phyloP scores from a whole-genome alignment of 1,284 basidiomycete genomes.

The Takashimella koratensis region DNA sequence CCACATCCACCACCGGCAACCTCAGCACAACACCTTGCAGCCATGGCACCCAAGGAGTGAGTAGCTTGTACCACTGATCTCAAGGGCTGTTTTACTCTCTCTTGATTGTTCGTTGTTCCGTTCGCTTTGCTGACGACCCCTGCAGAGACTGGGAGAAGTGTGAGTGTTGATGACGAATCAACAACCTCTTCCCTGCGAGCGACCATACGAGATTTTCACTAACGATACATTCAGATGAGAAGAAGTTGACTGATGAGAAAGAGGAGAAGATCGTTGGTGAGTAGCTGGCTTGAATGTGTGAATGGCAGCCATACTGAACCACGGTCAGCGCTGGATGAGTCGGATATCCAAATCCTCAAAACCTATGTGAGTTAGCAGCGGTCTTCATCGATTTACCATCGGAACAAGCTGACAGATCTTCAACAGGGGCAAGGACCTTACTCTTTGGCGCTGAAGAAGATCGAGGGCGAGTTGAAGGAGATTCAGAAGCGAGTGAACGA shows the following conservation, averaged over 20 bases:
- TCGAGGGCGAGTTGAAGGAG: constrained; percentile 90
- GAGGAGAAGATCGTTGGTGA: constrained; percentile 88
- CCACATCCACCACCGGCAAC: too few species aligned
- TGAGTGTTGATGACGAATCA: constrained; percentile 49
- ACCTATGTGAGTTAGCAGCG: constrained; percentile 71
- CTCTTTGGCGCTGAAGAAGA: constrained; percentile 79
- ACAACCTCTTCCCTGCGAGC: neutral
- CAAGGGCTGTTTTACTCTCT: too few species aligned
- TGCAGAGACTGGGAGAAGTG: constrained; percentile 95
- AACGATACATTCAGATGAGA: constrained; percentile 56
- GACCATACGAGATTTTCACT: neutral
- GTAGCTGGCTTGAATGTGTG: too few species aligned
- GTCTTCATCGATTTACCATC: neutral
- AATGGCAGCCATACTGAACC: too few species aligned
- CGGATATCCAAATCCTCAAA: constrained; percentile 98
- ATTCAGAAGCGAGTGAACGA: constrained; percentile 97
- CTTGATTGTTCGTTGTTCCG: too few species aligned
- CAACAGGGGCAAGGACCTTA: constrained; percentile 95
- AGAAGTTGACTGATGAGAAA: constrained; percentile 73
- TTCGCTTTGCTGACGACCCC: too few species aligned
- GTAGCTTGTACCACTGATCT: too few species aligned
- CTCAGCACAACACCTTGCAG: too few species aligned
- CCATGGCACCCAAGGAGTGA: constrained; percentile 76
- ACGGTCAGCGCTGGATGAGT: constrained; percentile 94
- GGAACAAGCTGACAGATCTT: neutral